Percentiles rank a stretch among this genome's conserved stretches.
Conservation (phyloP, 2,329 filamentous ascomycete genomes). For the Ophiobolus disseminans region DNA sequence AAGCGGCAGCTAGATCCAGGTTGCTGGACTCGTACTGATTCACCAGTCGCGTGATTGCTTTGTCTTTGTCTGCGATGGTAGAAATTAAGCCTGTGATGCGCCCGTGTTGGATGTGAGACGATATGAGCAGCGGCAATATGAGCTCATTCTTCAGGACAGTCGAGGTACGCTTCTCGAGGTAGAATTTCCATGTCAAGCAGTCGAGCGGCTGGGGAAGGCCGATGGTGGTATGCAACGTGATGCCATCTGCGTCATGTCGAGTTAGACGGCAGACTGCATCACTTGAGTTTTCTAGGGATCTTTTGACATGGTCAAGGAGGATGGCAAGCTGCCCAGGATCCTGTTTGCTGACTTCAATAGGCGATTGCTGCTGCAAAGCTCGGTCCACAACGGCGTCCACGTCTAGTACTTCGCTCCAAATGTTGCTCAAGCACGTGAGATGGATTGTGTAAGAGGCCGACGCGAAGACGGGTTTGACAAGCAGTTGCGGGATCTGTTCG, state of each 20-base stretch:
- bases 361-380: slow-evolving; percentile 68
- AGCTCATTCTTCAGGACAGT: slow-evolving; percentile 57
- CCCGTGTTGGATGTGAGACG: slow-evolving; percentile 55
- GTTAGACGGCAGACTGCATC: slow-evolving; percentile 47
- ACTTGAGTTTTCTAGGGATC: slow-evolving; percentile 53
- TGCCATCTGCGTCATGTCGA: slow-evolving; percentile 38
- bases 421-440: slow-evolving; percentile 73
- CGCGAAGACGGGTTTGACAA: slow-evolving; percentile 67
- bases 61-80: slow-evolving; percentile 64
- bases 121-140: slow-evolving; percentile 60
- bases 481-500: slow-evolving; percentile 62
- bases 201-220: slow-evolving; percentile 68
- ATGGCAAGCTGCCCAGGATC: slow-evolving; percentile 69
- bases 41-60: slow-evolving; percentile 63
- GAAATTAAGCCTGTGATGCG: slow-evolving; percentile 59
- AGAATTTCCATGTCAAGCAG: slow-evolving; percentile 70
- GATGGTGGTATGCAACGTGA: slow-evolving; percentile 64
- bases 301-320: slow-evolving; percentile 68
- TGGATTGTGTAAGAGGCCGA: slow-evolving; percentile 67
- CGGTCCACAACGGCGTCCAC: slow-evolving; percentile 68
- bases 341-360: slow-evolving; percentile 74
- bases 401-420: slow-evolving; percentile 75
- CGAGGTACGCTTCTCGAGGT: slow-evolving; percentile 55
- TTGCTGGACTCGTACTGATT: slow-evolving; percentile 65
- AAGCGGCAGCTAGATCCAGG: slow-evolving; percentile 63